phyloP scores from a whole-genome alignment of 805 yeast genomes.

The Cephaloascus fragrans region DNA sequence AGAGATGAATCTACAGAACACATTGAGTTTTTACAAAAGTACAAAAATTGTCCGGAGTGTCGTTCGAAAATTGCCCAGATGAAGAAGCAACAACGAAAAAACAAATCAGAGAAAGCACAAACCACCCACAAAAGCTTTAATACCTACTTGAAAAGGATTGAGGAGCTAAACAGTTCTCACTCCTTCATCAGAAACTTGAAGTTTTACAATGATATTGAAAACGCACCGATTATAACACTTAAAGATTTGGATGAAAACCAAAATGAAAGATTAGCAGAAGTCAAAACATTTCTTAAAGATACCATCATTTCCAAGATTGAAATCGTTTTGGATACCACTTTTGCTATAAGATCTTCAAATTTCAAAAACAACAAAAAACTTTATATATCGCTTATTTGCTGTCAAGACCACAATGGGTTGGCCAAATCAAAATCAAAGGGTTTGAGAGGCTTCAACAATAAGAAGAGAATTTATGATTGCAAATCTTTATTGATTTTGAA shows the following conservation, averaged over 20 bases:
- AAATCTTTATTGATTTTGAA: slow-evolving; percentile 1
- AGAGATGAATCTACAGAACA: not conserved
- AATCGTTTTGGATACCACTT: not conserved
- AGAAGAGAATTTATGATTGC: slow-evolving; percentile 1
- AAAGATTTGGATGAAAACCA: not conserved
- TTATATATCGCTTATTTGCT: slow-evolving; percentile 1
- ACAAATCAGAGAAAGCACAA: not conserved
- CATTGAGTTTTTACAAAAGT: not conserved
- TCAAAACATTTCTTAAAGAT: not conserved
- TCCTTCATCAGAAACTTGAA: not conserved
- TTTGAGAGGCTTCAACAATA: slow-evolving; percentile 1
- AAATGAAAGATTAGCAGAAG: not conserved
- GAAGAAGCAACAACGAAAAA: slow-evolving; percentile 1
- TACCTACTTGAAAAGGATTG: not conserved
- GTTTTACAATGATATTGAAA: not conserved
- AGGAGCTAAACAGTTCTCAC: not conserved
- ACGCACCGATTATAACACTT: not conserved
- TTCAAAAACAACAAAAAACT: slow-evolving; percentile 1
- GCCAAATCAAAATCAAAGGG: slow-evolving; percentile 1
- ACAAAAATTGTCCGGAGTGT: not conserved
- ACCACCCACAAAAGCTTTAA: not conserved
- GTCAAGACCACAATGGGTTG: slow-evolving; percentile 1
- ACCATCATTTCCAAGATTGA: not conserved
- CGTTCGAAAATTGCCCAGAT: not conserved
- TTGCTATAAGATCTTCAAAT: slow-evolving; percentile 1